These are phyloP conservation scores for Entomortierella chlamydospora DNA, from an alignment of 192 early-diverging fungal genomes.

Conservation along the genomic window DNA sequence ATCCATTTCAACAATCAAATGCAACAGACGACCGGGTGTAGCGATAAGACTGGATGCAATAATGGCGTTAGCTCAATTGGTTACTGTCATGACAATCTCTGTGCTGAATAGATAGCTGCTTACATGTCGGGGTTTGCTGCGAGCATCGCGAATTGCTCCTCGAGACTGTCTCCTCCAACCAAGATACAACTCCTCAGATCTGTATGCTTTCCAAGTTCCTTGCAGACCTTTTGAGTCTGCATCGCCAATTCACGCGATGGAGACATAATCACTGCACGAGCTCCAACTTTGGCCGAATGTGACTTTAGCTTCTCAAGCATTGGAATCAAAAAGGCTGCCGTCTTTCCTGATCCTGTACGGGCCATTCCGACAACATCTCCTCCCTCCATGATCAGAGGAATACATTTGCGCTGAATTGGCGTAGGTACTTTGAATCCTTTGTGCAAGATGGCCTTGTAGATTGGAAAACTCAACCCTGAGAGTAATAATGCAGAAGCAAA, in stretches of 20 bases:
- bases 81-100: neutral
- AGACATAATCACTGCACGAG: constrained; percentile 85
- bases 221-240: constrained; percentile 94
- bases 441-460: constrained; percentile 89
- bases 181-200: constrained; percentile 89
- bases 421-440: constrained; percentile 99
- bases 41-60: constrained; percentile 67
- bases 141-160: constrained; percentile 96
- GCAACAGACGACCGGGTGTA: constrained; percentile 86
- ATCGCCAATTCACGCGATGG: constrained; percentile 97
- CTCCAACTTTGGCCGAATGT: constrained; percentile 89
- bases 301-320: constrained; percentile 87
- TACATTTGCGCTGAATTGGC: constrained; percentile 95
- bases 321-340: constrained; percentile 94
- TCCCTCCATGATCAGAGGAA: constrained; percentile 92
- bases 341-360: constrained; percentile 97
- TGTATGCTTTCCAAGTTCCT: constrained; percentile 93
- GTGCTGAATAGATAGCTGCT: constrained; percentile 2
- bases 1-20: constrained; percentile 92
- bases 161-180: constrained; percentile 96
- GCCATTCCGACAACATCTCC: constrained; percentile 98
- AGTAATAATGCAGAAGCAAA: too few species aligned
- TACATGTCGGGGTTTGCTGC: constrained; percentile 95
- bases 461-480: constrained; percentile 81
- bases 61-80: neutral